A percentile compares a stretch with the other conserved stretches of the same genome.
Conservation (phyloP, 176 grass and related monocot species). For the Aegilops tauschii region DNA sequence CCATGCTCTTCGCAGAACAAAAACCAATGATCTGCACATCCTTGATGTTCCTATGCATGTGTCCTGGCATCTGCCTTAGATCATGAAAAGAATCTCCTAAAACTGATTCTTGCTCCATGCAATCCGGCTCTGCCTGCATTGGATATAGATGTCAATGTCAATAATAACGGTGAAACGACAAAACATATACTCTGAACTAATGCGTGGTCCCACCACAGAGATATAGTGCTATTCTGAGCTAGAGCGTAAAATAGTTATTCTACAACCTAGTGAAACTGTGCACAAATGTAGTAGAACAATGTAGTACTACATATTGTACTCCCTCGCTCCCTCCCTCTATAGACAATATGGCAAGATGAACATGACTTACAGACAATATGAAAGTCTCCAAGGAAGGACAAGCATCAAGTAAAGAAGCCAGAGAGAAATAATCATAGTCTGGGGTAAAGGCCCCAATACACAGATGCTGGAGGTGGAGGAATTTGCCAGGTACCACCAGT, state of each 20-base stretch:
- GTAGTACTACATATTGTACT: no score
- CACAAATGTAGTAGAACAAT: no score
- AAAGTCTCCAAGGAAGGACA: conserved; percentile 16
- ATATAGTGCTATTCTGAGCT: not conserved
- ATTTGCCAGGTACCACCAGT: not conserved
- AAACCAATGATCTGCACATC: conserved; percentile 1
- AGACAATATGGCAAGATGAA: not conserved
- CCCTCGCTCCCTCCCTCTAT: not conserved
- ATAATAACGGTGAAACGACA: not conserved
- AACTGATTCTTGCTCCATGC: not conserved
- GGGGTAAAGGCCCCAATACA: not conserved
- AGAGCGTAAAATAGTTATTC: no score
- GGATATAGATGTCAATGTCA: not conserved
- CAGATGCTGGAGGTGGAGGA: not conserved
- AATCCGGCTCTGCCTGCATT: not conserved
- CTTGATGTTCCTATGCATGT: not conserved
- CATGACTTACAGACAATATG: not conserved
- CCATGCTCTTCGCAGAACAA: not conserved
- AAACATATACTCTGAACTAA: not conserved
- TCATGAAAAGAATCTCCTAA: not conserved
- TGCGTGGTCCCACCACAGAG: not conserved
- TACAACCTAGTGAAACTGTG: no score
- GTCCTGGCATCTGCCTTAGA: not conserved
- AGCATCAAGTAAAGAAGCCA: not conserved
- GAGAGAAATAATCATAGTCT: not conserved